Evolutionary conservation across 2,329 filamentous ascomycete genomes (phyloP), one percentile per base, ranked within the genome.

Genomic region (Aspergillus hortae): DNA sequence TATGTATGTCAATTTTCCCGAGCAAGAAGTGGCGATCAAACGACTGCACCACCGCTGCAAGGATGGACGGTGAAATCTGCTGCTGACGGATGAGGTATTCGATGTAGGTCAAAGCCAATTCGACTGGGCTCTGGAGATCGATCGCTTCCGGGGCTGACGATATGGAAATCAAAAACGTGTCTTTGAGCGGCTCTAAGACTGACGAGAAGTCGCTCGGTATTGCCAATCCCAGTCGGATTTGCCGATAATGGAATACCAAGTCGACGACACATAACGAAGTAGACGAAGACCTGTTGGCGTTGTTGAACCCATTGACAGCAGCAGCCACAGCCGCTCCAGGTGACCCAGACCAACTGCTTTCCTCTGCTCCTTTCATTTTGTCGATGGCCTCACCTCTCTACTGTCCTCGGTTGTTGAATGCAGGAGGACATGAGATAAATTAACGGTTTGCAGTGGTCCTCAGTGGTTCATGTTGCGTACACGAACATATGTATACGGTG

Each of bases 11-110:
- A 7, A 12, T 48, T 3, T 46, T 25, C 10, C 41, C 25, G 3
- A 30, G 27, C 12, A 60, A 42, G 21, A 59, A 60, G 19, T 56
- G 49, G 11, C 6, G 17, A 6, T 59, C 42, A 23, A 60, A 59
- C 4, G 55, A 53, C 11, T 38, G 42, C 17, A 53, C 14, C 2
- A 55, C 47, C 3, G 44, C 44, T 4, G 30, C 46, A 2, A 55
- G 9, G 10, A 44, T 27, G 4, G 42, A 43, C 1, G 40, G 36
- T 2, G 45, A 15, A 19, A 50, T 12, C 1, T 17, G 23, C 30
- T 52, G 25, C n/a, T 48, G 38, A 2, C 10, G 4, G 15, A 52
- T 43, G 17, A 59, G 49, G 21, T 55, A 57, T 5, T 56, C 48
- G 3, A 60, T 30, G 32, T 49, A 60, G 2, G 35, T 23, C 15